A percentile compares a stretch with the other conserved stretches of the same genome.
Conservation (phyloP, 768 basidiomycete genomes). For the Strobilomyces echinocephalus region DNA sequence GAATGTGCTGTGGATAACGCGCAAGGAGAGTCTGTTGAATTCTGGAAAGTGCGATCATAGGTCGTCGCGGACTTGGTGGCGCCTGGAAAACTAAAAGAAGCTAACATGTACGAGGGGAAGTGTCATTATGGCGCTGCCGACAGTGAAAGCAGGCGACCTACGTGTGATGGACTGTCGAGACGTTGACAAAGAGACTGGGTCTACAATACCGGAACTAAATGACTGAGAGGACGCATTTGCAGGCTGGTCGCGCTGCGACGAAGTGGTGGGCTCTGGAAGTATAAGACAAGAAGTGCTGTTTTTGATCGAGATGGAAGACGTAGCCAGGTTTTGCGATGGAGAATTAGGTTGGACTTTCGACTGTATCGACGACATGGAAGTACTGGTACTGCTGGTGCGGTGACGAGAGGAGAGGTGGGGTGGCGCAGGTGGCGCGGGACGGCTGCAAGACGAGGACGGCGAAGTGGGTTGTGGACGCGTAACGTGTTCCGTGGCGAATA, state of each 20-base stretch:
- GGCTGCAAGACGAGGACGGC: conserved; percentile 12
- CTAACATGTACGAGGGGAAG: conserved; percentile 4
- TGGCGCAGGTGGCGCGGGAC: conserved; percentile 20
- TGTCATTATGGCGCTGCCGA: conserved; percentile 1
- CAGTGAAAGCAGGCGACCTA: conserved; percentile 6
- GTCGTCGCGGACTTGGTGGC: conserved; percentile 9
- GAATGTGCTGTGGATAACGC: conserved; percentile 12
- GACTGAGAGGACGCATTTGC: conserved; percentile 10
- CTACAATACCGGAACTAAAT: conserved; percentile 13
- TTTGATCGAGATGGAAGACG: conserved; percentile 10
- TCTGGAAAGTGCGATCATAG: conserved; percentile 8
- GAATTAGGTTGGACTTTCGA: conserved; percentile 19
- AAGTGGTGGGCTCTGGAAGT: conserved; percentile 8
- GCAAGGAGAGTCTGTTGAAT: conserved; percentile 11
- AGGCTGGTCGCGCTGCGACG: conserved; percentile 4
- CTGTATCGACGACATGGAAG: conserved; percentile 17
- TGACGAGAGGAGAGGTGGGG: conserved; percentile 7
- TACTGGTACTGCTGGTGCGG: conserved; percentile 9
- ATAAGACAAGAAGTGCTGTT: conserved; percentile 21
- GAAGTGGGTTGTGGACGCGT: conserved; percentile 6
- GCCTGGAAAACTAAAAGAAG: conserved; percentile 25
- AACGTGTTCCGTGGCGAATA: conserved; percentile 4
- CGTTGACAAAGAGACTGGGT: conserved; percentile 1
- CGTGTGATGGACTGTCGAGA: conserved; percentile 23
- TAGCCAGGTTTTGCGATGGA: conserved; percentile 10